Percentiles rank a stretch among this genome's conserved stretches.
These are phyloP conservation scores for Geotrichum reessii DNA, from an alignment of 1,139 yeast species.

Conservation along the genomic window DNA sequence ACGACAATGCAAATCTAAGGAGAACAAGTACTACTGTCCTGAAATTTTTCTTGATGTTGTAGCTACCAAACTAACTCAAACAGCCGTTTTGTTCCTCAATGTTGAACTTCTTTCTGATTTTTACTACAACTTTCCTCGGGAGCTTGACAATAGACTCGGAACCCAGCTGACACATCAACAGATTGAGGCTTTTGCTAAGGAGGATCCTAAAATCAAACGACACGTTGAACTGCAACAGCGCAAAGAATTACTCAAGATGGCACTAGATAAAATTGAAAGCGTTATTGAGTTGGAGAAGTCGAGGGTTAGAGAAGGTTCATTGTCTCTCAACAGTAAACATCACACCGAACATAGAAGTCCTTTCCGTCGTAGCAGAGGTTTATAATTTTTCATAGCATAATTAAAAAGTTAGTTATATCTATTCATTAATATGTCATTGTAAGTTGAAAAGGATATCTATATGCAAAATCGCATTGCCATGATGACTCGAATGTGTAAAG, in stretches of 20 bases:
- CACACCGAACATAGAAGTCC: not conserved
- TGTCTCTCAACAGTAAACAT: not conserved
- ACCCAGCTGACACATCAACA: slow-evolving; percentile 63
- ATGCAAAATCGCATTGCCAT: no score
- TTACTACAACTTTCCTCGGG: slow-evolving; percentile 93
- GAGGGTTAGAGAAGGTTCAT: slow-evolving; percentile 2
- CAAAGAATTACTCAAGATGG: slow-evolving; percentile 79
- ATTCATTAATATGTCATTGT: no score
- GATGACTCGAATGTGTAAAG: no score
- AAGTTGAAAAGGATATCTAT: no score
- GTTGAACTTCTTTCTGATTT: slow-evolving; percentile 92
- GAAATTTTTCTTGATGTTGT: slow-evolving; percentile 91
- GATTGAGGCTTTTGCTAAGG: slow-evolving; percentile 84
- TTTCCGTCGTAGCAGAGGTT: not conserved
- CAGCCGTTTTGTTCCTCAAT: slow-evolving; percentile 87
- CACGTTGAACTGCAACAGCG: slow-evolving; percentile 93
- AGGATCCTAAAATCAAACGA: slow-evolving; percentile 82
- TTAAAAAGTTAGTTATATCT: no score
- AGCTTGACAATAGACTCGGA: slow-evolving; percentile 71
- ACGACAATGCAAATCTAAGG: slow-evolving; percentile 68
- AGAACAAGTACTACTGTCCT: slow-evolving; percentile 86
- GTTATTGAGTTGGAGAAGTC: slow-evolving; percentile 67
- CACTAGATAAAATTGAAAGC: slow-evolving; percentile 78
- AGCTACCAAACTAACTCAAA: slow-evolving; percentile 82
- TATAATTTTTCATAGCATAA: not conserved